Evolutionary conservation across 73 alveolate genomes (phyloP).

Genomic region (Paramecium bursaria): DNA sequence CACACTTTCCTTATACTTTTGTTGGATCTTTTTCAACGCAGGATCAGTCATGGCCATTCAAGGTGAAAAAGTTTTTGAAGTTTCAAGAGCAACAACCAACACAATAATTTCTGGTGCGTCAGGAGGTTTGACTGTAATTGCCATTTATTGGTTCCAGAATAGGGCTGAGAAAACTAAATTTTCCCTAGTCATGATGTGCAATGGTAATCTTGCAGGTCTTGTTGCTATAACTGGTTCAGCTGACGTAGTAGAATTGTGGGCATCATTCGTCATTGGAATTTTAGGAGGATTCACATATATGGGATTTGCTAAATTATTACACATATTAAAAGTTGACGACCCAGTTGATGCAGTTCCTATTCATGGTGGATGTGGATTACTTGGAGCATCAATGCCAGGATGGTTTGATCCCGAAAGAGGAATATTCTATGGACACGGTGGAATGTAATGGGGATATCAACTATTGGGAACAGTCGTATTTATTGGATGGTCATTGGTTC

Average conservation of each 20-base stretch:
- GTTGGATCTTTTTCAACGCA: constrained; percentile 69
- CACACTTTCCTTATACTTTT: constrained; percentile 21
- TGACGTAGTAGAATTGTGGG: constrained; percentile 83
- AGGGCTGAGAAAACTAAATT: constrained; percentile 53
- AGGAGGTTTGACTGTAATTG: constrained; percentile 71
- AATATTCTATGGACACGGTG: constrained; percentile 68
- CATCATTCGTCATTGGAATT: constrained; percentile 82
- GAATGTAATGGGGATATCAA: constrained; percentile 64
- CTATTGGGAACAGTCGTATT: constrained; percentile 57
- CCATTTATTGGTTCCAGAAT: constrained; percentile 46
- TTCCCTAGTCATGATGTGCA: constrained; percentile 74
- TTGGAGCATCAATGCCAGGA: constrained; percentile 77
- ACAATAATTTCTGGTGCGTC: constrained; percentile 69
- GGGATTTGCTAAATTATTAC: constrained; percentile 72
- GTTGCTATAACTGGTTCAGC: constrained; percentile 85
- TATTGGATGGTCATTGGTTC: constrained; percentile 59
- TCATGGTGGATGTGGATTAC: constrained; percentile 85
- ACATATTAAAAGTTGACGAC: constrained; percentile 80
- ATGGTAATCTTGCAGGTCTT: constrained; percentile 87
- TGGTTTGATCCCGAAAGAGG: constrained; percentile 82
- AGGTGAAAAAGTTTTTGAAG: constrained; percentile 49
- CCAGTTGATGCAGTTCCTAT: constrained; percentile 84
- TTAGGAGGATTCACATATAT: constrained; percentile 74
- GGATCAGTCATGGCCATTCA: constrained; percentile 66
- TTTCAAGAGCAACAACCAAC: constrained; percentile 72